phyloP scores from a whole-genome alignment of 192 early-diverging fungal species.

The Kickxella alabastrina region DNA sequence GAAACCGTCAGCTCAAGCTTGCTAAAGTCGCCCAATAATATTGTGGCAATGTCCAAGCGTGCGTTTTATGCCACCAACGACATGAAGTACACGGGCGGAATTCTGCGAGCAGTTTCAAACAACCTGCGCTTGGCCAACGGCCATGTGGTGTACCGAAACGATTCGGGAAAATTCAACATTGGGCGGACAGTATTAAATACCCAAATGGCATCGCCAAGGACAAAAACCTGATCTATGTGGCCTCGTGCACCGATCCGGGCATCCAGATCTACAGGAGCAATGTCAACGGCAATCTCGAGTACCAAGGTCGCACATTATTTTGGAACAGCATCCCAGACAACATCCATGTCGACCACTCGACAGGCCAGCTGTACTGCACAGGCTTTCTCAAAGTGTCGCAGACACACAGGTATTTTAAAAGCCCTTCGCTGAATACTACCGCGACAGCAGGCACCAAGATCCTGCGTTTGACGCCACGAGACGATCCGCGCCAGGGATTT shows the following conservation, averaged over 20 bases:
- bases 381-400: constrained; percentile 24
- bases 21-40: constrained; percentile 57
- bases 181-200: constrained; percentile 25
- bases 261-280: constrained; percentile 27
- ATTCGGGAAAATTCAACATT: constrained; percentile 18
- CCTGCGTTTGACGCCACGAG: constrained; percentile 19
- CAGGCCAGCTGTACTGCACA: constrained; percentile 42
- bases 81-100: constrained; percentile 22
- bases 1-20: constrained; percentile 56
- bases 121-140: constrained; percentile 22
- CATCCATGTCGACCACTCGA: constrained; percentile 32
- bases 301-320: constrained; percentile 19
- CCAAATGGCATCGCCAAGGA: constrained; percentile 48
- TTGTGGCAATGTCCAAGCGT: constrained; percentile 53
- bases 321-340: constrained; percentile 36
- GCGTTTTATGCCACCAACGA: constrained; percentile 64
- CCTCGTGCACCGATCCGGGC: constrained; percentile 32
- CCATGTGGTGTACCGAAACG: constrained; percentile 37
- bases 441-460: constrained; percentile 25
- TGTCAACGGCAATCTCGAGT: constrained; percentile 1
- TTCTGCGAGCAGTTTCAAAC: constrained; percentile 17
- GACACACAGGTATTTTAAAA: constrained; percentile 20
- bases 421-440: constrained; percentile 34
- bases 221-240: constrained; percentile 37
- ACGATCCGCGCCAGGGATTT: constrained; percentile 8